phyloP scores from a whole-genome alignment of 345 rosid species.

The Xanthoceras sorbifolium region DNA sequence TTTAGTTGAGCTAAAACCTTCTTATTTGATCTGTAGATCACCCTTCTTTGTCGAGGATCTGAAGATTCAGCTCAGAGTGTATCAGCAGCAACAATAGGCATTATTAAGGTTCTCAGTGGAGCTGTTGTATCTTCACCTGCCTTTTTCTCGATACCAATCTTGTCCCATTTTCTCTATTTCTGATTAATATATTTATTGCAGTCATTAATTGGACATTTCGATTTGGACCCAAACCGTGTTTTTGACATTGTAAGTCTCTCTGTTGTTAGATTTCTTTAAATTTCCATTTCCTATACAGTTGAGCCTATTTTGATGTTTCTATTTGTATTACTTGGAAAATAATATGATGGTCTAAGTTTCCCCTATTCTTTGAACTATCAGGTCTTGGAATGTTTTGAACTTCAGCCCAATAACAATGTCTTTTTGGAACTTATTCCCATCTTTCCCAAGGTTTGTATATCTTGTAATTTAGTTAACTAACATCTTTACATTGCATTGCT shows the following conservation, averaged over 20 bases:
- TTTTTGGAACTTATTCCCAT: conserved; percentile 90
- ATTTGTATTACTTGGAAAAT: conserved; percentile 21
- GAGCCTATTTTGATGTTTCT: conserved; percentile 14
- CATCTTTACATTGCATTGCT: conserved; percentile 13
- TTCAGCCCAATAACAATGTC: conserved; percentile 68
- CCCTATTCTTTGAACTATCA: conserved; percentile 35
- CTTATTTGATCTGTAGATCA: conserved; percentile 53
- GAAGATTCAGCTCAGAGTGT: conserved; percentile 63
- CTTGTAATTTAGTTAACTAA: conserved; percentile 7
- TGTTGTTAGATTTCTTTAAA: background rate
- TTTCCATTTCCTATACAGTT: background rate
- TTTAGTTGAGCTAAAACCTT: background rate
- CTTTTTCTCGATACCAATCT: conserved; percentile 3
- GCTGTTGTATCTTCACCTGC: background rate
- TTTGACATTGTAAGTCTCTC: conserved; percentile 87
- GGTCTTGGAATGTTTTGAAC: conserved; percentile 97
- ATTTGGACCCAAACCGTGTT: conserved; percentile 98
- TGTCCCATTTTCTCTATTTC: conserved; percentile 19
- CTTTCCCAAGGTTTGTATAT: conserved; percentile 79
- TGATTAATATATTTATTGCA: conserved; percentile 46
- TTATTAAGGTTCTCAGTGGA: conserved; percentile 72
- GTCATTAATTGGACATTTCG: conserved; percentile 99
- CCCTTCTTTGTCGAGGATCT: conserved; percentile 84
- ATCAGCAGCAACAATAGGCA: conserved; percentile 81
- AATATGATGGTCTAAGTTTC: conserved; percentile 17